Evolutionary conservation across 2,329 filamentous ascomycete genomes (phyloP), one percentile per base, ranked within the genome.

Genomic region (Torrubiellomyces zombiae): DNA sequence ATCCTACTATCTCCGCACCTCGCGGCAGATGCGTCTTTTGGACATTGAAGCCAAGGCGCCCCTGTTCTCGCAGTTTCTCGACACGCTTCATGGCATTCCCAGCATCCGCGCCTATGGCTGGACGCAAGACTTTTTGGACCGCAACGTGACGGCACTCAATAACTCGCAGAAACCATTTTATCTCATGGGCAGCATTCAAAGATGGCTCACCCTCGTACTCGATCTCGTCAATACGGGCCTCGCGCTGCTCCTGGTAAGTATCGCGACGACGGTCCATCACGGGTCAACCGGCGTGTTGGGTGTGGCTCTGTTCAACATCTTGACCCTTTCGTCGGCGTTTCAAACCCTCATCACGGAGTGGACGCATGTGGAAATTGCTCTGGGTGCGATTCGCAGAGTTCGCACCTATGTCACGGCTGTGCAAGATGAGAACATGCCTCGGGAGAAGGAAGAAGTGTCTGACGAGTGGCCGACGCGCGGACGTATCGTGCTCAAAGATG

Each of bases 181-280:
- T 29, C 40, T 63, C 6, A 45, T 63, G 7, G 56, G 48, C 28
- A 51, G 53, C 12, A 55, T 64, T 9, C 61, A 65, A 31, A 44
- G 54, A 14, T 66, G 60, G 59, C 41, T 65, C 1, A 55, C 45
- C 0, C 37, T 66, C 2, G 55, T 59, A 1, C 36, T 67, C 7
- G 58, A 65, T 29, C 36, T 66, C 2, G 23, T 42, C 4, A 55
- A 62, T 1, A 53, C 58, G 1, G 52, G 37, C 2, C 45, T 67
- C 16, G 58, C 58, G 1, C 47, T 56, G 1, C 33, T 62, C 3
- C 35, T 66, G 2, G 53, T 66, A 7, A 42, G 28, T 4, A 36
- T 63, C 3, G 53, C 58, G 2, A 52, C 60, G 3, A 25, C 32
- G 21, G 37, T 63, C 7, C 29, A 31, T 7, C 18, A 27, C 20